These are phyloP conservation scores for Fusarium sp. DNA, from an alignment of 2,329 filamentous ascomycete species.

Conservation along the genomic window DNA sequence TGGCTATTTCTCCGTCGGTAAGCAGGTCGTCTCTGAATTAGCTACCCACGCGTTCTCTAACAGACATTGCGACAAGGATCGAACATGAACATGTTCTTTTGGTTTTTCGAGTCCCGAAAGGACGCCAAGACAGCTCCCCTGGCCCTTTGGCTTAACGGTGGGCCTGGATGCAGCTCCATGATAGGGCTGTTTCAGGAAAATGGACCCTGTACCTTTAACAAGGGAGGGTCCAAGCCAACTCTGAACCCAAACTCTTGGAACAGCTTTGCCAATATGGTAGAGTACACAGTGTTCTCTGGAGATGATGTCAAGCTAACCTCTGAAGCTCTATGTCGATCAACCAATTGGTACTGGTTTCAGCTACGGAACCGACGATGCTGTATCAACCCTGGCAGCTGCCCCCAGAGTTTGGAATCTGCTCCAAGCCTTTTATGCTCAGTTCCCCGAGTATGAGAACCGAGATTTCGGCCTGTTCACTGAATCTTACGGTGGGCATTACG, in stretches of 20 bases:
- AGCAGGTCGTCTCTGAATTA: constrained; percentile 16
- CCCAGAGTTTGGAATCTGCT: constrained; percentile 64
- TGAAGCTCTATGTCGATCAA: constrained; percentile 74
- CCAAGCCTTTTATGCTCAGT: constrained; percentile 73
- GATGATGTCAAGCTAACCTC: fast-evolving
- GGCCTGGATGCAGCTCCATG: constrained; percentile 52
- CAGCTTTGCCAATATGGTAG: constrained; percentile 68
- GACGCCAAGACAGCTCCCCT: constrained; percentile 57
- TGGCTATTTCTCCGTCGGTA: constrained; percentile 73
- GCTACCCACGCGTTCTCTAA: constrained; percentile 41
- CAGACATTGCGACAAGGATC: constrained; percentile 8
- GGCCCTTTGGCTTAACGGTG: constrained; percentile 67
- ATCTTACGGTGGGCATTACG: constrained; percentile 70
- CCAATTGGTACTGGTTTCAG: constrained; percentile 56
- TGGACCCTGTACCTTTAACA: constrained; percentile 79
- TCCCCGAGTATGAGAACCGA: constrained; percentile 71
- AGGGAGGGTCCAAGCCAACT: constrained; percentile 48
- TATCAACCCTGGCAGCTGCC: constrained; percentile 50
- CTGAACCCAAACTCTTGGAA: constrained; percentile 74
- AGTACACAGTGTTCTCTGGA: fast-evolving
- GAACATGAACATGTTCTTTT: constrained; percentile 56
- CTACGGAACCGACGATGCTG: constrained; percentile 43
- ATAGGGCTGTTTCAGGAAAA: constrained; percentile 72
- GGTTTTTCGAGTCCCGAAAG: constrained; percentile 63
- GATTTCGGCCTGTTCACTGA: constrained; percentile 68